Conservation (phyloP, 768 basidiomycete species). For the Daedalea quercina region DNA sequence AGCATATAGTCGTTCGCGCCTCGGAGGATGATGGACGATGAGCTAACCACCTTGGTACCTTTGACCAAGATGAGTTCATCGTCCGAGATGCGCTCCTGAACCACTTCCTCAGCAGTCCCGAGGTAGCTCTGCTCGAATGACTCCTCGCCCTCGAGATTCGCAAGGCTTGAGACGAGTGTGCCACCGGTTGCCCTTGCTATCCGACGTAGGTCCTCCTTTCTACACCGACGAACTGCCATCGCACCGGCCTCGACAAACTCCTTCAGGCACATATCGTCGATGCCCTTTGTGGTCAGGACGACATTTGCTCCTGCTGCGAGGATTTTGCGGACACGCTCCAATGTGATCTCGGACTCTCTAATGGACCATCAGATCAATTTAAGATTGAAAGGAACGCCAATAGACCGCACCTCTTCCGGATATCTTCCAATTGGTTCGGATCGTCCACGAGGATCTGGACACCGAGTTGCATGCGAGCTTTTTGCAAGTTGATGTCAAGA, state of each 20-base stretch:
- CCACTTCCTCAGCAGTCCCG: constrained; percentile 92
- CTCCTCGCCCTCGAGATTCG: constrained; percentile 96
- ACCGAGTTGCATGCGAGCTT: constrained; percentile 95
- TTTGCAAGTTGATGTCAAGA: constrained; percentile 95
- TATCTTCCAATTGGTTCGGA: constrained; percentile 93
- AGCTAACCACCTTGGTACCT: constrained; percentile 94
- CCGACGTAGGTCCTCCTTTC: constrained; percentile 94
- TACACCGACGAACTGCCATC: constrained; percentile 96
- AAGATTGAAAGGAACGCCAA: neutral
- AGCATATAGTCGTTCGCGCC: constrained; percentile 99
- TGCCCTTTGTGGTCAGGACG: constrained; percentile 95
- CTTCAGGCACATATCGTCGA: constrained; percentile 96
- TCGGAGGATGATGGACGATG: constrained; percentile 85
- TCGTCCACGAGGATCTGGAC: constrained; percentile 97
- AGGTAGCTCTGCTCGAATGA: constrained; percentile 90
- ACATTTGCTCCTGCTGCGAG: constrained; percentile 95
- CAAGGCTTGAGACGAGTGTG: constrained; percentile 84
- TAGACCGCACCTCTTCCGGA: constrained; percentile 71
- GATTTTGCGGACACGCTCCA: constrained; percentile 95
- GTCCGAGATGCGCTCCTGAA: constrained; percentile 96
- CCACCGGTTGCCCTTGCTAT: constrained; percentile 98
- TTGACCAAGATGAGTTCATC: constrained; percentile 97
- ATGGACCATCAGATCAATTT: neutral
- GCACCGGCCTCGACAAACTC: constrained; percentile 99
- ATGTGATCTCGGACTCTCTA: constrained; percentile 92